Base-by-base conservation (phyloP, 768 basidiomycete species). In the Trametes coccinea region DNA sequence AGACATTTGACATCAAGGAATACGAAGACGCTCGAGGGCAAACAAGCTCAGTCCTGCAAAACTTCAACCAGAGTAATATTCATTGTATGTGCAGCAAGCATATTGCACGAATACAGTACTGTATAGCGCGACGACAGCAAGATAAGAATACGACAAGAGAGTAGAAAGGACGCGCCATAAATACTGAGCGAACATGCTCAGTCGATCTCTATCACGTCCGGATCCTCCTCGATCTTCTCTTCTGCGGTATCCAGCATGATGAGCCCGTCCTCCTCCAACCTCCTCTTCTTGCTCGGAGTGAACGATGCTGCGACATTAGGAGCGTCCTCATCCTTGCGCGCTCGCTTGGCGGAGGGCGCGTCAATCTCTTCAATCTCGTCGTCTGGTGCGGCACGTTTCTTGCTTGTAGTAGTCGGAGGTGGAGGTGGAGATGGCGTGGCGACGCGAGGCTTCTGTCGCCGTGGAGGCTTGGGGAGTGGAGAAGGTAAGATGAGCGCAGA, bases 221-320 rank as follows among this genome's bases (percentile, higher is more conserved):
- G 53, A 46, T 82, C 69, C 30, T 76, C 85, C 37, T 79, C 79
- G 33, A 86, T 70, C 66, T 72, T 67, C 64, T 86, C 86, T 59
- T 83, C 77, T 37, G 76, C 79, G 10, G 77, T 75, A 34, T 90
- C 89, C 71, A 93, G 72, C 66, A 91, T 63, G 37, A 93, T 71
- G 47, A 93, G 67, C 8, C 91, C 92, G 57, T 93, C 90, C 67
- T 88, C 85, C 49, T 93, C 91, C 58, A 92, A 70, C 63, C 77
- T 73, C 59, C 83, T 74, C 67, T 80, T 84, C 75, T 90, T 89
- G 67, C 82, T 87, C 14, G 87, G 87, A 66, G 84, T 86, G 62
- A 71, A 55, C 58, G 70, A 57, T 37, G 30, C 45, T 34, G 0
- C 70, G 73, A 45, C 76, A 27, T 22, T 27, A 16, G 6, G 9